phyloP scores from a whole-genome alignment of 1,139 yeast genomes.

The Pneumocystis sp. region DNA sequence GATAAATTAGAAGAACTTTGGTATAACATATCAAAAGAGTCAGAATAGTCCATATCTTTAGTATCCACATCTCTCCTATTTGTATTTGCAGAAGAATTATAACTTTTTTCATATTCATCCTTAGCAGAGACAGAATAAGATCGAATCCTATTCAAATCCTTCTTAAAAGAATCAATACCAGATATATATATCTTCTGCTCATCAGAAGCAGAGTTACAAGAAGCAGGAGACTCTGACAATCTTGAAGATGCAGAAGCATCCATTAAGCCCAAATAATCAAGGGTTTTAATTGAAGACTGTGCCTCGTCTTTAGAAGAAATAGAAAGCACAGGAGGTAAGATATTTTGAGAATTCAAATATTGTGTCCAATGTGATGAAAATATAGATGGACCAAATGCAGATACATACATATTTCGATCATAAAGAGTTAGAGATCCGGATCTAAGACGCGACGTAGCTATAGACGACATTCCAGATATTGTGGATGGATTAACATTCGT shows the following conservation, averaged over 20 bases:
- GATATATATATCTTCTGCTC: slow-evolving; percentile 8
- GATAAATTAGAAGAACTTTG: slow-evolving; percentile 11
- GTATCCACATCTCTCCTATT: neutral
- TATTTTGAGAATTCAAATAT: slow-evolving; percentile 8
- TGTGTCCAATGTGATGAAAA: slow-evolving; percentile 19
- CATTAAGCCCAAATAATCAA: slow-evolving; percentile 17
- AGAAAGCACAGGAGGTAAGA: slow-evolving; percentile 12
- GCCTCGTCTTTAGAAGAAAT: slow-evolving; percentile 12
- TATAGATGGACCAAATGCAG: slow-evolving; percentile 24
- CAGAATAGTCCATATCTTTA: neutral
- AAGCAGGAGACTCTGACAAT: slow-evolving; percentile 3
- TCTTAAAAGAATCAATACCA: slow-evolving; percentile 22
- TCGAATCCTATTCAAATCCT: slow-evolving; percentile 26
- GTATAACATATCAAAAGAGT: neutral
- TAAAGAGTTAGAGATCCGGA: slow-evolving; percentile 23
- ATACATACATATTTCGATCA: slow-evolving; percentile 18
- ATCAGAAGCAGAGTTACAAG: slow-evolving; percentile 1
- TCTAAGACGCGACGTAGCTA: neutral
- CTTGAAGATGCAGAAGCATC: slow-evolving; percentile 13
- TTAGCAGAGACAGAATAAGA: slow-evolving; percentile 26
- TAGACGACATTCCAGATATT: neutral
- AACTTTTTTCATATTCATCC: slow-evolving; percentile 15
- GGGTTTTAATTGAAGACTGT: slow-evolving; percentile 15
- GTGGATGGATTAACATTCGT: neutral
- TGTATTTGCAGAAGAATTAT: slow-evolving; percentile 4